Conservation (phyloP, 2,329 filamentous ascomycete species). For the Gremmenia infestans region DNA sequence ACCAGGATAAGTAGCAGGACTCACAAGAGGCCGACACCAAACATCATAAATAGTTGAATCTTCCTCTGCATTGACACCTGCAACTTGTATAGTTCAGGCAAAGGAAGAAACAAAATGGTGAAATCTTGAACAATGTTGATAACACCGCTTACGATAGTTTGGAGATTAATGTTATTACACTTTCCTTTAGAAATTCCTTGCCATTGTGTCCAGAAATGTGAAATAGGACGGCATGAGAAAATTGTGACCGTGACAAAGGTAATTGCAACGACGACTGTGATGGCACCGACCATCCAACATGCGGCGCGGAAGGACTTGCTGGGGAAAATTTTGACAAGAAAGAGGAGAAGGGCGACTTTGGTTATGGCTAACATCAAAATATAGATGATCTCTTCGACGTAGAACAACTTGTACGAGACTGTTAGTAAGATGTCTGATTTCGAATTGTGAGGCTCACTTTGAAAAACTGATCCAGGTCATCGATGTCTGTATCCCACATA, state of each 20-base stretch:
- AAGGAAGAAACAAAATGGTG: constrained; percentile 46
- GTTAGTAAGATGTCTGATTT: too few species aligned
- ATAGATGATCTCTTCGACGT: constrained; percentile 13
- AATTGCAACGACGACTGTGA: constrained; percentile 26
- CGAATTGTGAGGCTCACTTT: too few species aligned
- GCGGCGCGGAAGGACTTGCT: constrained; percentile 23
- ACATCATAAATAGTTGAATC: constrained; percentile 43
- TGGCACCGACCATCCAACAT: constrained; percentile 37
- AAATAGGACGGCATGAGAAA: constrained; percentile 41
- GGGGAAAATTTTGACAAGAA: constrained; percentile 14
- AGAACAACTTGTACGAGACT: neutral
- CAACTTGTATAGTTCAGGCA: constrained; percentile 39
- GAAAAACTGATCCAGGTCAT: too few species aligned
- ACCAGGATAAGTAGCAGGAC: neutral
- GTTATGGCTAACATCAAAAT: constrained; percentile 6
- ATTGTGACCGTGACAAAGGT: constrained; percentile 2
- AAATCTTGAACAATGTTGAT: constrained; percentile 49
- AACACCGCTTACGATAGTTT: constrained; percentile 46
- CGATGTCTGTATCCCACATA: too few species aligned
- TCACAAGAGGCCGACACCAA: constrained; percentile 41
- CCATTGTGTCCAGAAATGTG: constrained; percentile 49
- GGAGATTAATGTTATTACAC: constrained; percentile 45
- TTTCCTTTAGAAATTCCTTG: constrained; percentile 39
- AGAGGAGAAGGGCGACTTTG: constrained; percentile 12
- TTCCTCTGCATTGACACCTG: constrained; percentile 43